Evolutionary conservation across 257 asterid genomes (phyloP), one percentile per base, ranked within the genome.

Genomic region (Sherardia arvensis): DNA sequence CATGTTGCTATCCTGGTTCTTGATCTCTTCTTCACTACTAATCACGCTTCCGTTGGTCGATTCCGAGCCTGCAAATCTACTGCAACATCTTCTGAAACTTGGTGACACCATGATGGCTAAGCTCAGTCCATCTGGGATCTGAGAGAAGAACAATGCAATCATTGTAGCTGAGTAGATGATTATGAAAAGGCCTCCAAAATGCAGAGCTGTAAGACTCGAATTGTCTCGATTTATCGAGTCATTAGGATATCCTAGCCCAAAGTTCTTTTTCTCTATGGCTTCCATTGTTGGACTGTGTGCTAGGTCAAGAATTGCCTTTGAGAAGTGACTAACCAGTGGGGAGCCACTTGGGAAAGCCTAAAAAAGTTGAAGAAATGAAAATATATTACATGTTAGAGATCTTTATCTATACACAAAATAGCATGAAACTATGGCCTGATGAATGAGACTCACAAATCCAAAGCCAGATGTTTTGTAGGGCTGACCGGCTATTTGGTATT

Each of bases 151-250:
- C 1, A 79, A 59, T 23, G 88, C 74, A 18, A 78, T 27, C 8
- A 75, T 3, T 8, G 76, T 73, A 7, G 79, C 69, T 23, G 77
- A 79, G 59, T 79, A 83, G 49, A 86, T 61, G 21, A 84, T 64
- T 23, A 83, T 62, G 65, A 86, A 81, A 22, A 84, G 84, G 29
- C 85, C 87, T 49, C 74, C 79, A 51, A 84, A 86, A 18, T 86
- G 75, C 32, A 27, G 53, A 18, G 80, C 40, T 2, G 81, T 73
- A 20, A 81, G 80, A 55, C 85, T 69, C 1, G 86, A 68, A 1
- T 80, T 73, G 57, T 71, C 73, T 27, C 77, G 79, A 34, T 82
- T 74, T 49, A 86, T 76, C 1, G 85, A 68, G 57, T 68, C 76
- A 0, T 84, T 65, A 25, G 83, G 75, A 60, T 78, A 80, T 29